These are phyloP conservation scores for Fusarium chlamydosporum DNA, from an alignment of 2,329 filamentous ascomycete genomes.

Conservation along the genomic window DNA sequence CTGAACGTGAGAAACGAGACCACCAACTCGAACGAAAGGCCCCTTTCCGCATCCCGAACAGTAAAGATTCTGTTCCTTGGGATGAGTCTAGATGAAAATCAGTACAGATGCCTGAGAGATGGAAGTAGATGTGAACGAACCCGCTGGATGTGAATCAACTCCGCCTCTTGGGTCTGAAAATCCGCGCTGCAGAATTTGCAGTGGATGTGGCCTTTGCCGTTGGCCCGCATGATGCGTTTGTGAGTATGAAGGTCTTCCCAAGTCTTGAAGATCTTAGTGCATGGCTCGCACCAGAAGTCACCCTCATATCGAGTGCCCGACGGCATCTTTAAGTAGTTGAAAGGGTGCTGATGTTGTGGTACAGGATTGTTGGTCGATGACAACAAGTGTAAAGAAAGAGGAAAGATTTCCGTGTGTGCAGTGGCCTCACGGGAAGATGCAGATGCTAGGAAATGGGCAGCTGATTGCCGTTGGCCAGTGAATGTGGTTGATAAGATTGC, in stretches of 20 bases:
- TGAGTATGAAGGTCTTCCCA: conserved; percentile 50
- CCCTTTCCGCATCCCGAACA: conserved; percentile 63
- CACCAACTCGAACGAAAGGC: conserved; percentile 56
- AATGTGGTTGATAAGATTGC: neutral
- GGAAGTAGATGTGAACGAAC: conserved; percentile 45
- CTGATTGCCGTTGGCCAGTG: neutral
- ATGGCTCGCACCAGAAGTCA: conserved; percentile 51
- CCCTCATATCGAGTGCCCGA: conserved; percentile 24
- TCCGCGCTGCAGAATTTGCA: conserved; percentile 58
- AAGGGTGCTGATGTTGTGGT: neutral
- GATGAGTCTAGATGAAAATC: conserved; percentile 55
- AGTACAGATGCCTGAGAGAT: conserved; percentile 2
- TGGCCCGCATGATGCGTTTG: conserved; percentile 50
- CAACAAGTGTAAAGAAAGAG: neutral
- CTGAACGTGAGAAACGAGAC: conserved; percentile 64
- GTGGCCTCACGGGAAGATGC: neutral
- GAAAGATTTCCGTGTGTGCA: neutral
- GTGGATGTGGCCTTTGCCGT: conserved; percentile 52
- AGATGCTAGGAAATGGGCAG: neutral
- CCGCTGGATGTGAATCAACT: conserved; percentile 55
- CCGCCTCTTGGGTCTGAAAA: conserved; percentile 54
- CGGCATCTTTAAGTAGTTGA: conserved; percentile 35
- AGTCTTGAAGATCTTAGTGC: conserved; percentile 49
- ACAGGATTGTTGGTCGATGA: neutral
- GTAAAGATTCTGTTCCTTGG: conserved; percentile 57